Evolutionary conservation across 2,329 filamentous ascomycete species (phyloP).

Genomic region (Aureobasidium sp.): DNA sequence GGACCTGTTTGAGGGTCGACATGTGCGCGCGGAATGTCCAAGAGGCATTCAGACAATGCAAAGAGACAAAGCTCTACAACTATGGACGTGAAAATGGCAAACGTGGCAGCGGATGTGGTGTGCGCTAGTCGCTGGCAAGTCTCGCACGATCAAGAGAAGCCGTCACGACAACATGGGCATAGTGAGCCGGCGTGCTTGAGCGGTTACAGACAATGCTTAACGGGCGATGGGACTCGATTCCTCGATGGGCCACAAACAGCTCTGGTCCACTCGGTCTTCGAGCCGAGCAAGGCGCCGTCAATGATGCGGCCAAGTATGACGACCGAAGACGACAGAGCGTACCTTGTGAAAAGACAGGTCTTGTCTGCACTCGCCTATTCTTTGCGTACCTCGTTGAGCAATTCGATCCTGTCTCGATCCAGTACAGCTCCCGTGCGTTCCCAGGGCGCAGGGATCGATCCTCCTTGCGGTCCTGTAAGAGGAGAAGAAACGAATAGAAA

Average conservation of each 20-base stretch:
- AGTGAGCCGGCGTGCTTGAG: not conserved
- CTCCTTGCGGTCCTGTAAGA: not conserved
- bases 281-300: not conserved
- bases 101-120: not conserved
- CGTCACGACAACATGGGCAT: not conserved
- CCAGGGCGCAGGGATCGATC: not conserved
- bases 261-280: not conserved
- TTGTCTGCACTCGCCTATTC: not conserved
- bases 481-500: not conserved
- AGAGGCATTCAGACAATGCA: not conserved
- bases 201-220: not conserved
- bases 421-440: not conserved
- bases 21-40: constrained; percentile 32
- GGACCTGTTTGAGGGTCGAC: constrained; percentile 58
- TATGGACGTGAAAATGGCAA: not conserved
- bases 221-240: not conserved
- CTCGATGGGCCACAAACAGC: not conserved
- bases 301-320: not conserved
- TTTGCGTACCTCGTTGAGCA: not conserved
- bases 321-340: not conserved
- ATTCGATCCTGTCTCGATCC: not conserved
- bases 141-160: not conserved
- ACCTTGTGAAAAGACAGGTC: not conserved
- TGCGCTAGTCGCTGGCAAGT: not conserved
- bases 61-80: not conserved